These are phyloP conservation scores for Trichoderma guizhouense DNA, from an alignment of 2,329 filamentous ascomycete species.

Conservation along the genomic window DNA sequence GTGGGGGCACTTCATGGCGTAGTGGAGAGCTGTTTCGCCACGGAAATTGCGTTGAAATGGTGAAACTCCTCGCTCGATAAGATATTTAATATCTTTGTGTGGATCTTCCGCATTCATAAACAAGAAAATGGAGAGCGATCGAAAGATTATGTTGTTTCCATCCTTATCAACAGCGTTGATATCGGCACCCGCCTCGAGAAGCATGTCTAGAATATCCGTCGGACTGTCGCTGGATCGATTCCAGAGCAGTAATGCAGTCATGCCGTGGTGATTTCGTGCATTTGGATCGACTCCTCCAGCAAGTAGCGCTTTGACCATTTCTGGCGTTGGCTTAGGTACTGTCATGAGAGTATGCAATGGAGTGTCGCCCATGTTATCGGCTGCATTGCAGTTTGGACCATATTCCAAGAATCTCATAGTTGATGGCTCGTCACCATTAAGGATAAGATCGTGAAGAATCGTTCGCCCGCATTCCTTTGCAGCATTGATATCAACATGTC, in stretches of 20 bases:
- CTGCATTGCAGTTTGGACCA: slow-evolving; percentile 19
- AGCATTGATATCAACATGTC: slow-evolving; percentile 26
- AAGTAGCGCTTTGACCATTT: slow-evolving; percentile 16
- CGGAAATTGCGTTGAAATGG: slow-evolving; percentile 17
- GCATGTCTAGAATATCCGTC: background rate
- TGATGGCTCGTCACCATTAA: background rate
- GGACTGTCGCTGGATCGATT: accelerated
- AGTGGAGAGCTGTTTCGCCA: slow-evolving; percentile 23
- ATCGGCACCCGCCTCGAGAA: slow-evolving; percentile 26
- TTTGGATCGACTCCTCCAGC: slow-evolving; percentile 25
- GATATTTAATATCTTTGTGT: slow-evolving; percentile 13
- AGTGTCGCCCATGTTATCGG: slow-evolving; percentile 24
- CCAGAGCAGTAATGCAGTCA: slow-evolving; percentile 21
- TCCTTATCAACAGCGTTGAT: slow-evolving; percentile 21
- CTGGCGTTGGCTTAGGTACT: background rate
- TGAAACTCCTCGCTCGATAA: slow-evolving; percentile 21
- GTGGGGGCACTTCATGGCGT: background rate
- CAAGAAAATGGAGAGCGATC: background rate
- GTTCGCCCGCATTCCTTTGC: slow-evolving; percentile 21
- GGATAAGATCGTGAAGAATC: slow-evolving; percentile 22
- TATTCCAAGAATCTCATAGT: slow-evolving; percentile 21
- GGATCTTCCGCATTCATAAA: background rate
- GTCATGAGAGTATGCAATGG: slow-evolving; percentile 22
- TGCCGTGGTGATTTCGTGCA: slow-evolving; percentile 19
- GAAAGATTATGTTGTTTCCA: slow-evolving; percentile 23